These are phyloP conservation scores for Colletotrichum lentis DNA, from an alignment of 2,329 filamentous ascomycete species.

Conservation along the genomic window DNA sequence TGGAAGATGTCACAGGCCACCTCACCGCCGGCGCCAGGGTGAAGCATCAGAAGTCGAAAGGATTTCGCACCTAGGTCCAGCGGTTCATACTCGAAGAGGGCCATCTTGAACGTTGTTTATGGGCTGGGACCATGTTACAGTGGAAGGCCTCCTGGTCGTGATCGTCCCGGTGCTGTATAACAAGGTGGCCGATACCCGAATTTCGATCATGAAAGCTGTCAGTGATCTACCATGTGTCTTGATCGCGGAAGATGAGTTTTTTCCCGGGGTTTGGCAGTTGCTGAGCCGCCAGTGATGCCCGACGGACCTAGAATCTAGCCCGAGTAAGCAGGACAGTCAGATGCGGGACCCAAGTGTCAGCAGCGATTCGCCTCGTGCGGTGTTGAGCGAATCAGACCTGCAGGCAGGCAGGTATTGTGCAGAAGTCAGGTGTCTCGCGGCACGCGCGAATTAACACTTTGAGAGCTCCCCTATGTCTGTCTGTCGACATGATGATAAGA, in stretches of 20 bases:
- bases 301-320: neutral
- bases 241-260: neutral
- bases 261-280: neutral
- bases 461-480: neutral
- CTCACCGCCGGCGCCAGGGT: neutral
- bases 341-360: neutral
- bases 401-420: neutral
- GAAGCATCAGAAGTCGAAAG: conserved; percentile 10
- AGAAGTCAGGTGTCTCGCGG: no score
- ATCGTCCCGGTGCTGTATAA: neutral
- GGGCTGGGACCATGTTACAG: neutral
- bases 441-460: neutral
- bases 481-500: no score
- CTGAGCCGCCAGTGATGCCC: neutral
- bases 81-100: neutral
- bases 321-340: neutral
- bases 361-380: neutral
- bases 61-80: neutral
- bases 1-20: conserved; percentile 12
- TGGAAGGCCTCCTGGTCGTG: neutral
- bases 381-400: neutral
- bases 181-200: neutral
- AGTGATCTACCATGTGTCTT: neutral
- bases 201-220: neutral
- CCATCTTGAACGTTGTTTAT: neutral